These are phyloP conservation scores for Botrytis tulipae DNA, from an alignment of 2,329 filamentous ascomycete genomes.

Conservation along the genomic window DNA sequence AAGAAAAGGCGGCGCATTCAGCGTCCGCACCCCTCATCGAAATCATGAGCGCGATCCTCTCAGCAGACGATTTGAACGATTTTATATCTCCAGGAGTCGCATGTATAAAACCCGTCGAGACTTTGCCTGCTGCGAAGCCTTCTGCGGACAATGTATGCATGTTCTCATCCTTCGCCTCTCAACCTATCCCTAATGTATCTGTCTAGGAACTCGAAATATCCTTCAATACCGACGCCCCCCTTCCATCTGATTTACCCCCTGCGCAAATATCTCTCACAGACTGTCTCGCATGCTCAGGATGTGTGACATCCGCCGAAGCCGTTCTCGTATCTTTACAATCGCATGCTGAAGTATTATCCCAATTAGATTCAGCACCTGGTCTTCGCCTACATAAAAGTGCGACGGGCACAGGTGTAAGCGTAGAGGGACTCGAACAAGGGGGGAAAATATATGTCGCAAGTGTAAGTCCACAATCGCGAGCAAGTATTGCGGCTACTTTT, in stretches of 20 bases:
- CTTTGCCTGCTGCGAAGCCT: slow-evolving; percentile 64
- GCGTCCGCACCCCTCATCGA: slow-evolving; percentile 24
- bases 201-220: slow-evolving; percentile 72
- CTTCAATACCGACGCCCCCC: slow-evolving; percentile 74
- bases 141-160: slow-evolving; percentile 45
- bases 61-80: slow-evolving; percentile 94
- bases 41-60: slow-evolving; percentile 94
- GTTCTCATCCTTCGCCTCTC: not conserved
- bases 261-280: slow-evolving; percentile 95
- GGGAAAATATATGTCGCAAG: slow-evolving; percentile 87
- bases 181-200: not conserved
- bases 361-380: slow-evolving; percentile 67
- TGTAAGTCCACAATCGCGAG: slow-evolving; percentile 86
- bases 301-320: slow-evolving; percentile 94
- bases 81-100: slow-evolving; percentile 97
- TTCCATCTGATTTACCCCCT: slow-evolving; percentile 58
- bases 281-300: slow-evolving; percentile 95
- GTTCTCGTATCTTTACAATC: slow-evolving; percentile 95
- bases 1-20: slow-evolving; percentile 26
- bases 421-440: slow-evolving; percentile 54
- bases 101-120: slow-evolving; percentile 97
- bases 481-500: slow-evolving; percentile 83
- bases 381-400: slow-evolving; percentile 32
- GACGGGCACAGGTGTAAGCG: slow-evolving; percentile 40
- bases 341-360: slow-evolving; percentile 83